phyloP scores from a whole-genome alignment of 768 basidiomycete species.

The Astraeus odoratus region DNA sequence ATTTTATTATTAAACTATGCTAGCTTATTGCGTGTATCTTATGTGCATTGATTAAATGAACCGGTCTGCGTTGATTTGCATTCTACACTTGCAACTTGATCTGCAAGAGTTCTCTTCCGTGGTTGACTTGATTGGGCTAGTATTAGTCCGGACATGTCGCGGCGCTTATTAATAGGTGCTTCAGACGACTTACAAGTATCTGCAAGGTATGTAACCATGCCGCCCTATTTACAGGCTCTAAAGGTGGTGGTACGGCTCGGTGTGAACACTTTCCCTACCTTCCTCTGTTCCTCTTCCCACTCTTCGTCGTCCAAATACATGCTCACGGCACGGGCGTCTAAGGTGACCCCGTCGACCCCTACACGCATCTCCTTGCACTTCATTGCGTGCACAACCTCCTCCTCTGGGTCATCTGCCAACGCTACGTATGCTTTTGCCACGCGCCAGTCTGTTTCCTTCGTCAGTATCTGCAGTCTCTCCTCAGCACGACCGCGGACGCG shows the following conservation, averaged over 20 bases:
- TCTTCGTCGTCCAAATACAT: slow-evolving; percentile 62
- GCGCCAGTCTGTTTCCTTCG: slow-evolving; percentile 63
- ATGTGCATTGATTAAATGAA: too few species aligned
- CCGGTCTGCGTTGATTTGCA: too few species aligned
- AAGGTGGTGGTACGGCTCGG: neutral
- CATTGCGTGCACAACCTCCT: slow-evolving; percentile 12
- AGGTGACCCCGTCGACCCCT: slow-evolving; percentile 6
- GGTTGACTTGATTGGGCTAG: too few species aligned
- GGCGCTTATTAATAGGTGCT: too few species aligned
- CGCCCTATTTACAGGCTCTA: neutral
- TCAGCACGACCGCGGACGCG: slow-evolving; percentile 49
- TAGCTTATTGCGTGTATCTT: too few species aligned
- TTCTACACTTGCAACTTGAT: too few species aligned
- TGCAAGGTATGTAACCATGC: neutral
- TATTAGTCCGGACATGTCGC: too few species aligned
- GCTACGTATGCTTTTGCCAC: slow-evolving; percentile 67
- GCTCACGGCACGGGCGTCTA: slow-evolving; percentile 49
- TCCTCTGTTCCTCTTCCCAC: slow-evolving; percentile 47
- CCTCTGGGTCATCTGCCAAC: slow-evolving; percentile 41
- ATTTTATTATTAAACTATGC: too few species aligned
- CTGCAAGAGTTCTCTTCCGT: too few species aligned
- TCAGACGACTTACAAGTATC: neutral
- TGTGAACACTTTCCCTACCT: slow-evolving; percentile 18
- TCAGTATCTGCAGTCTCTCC: slow-evolving; percentile 54
- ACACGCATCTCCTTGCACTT: slow-evolving; percentile 21